phyloP scores from a whole-genome alignment of 2,329 filamentous ascomycete species.

The Aspergillus sp. region DNA sequence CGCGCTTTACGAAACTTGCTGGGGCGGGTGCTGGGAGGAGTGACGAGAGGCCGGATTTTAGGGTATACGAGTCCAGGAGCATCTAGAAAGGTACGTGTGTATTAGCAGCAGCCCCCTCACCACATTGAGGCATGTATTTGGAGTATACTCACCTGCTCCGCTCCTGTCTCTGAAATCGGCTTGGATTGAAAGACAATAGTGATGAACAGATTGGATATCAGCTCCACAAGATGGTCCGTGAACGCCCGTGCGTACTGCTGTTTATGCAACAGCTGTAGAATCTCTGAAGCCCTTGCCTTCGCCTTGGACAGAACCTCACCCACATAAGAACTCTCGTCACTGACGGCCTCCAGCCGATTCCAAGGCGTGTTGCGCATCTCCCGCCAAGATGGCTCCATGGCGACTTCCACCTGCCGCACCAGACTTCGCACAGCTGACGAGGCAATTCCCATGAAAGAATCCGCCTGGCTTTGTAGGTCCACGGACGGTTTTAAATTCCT shows the following conservation, averaged over 20 bases:
- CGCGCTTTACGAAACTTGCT: slow-evolving; percentile 70
- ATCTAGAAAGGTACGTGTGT: slow-evolving; percentile 49
- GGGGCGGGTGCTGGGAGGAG: slow-evolving; percentile 52
- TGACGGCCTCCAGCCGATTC: slow-evolving; percentile 86
- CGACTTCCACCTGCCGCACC: slow-evolving; percentile 72
- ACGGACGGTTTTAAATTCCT: slow-evolving; percentile 65
- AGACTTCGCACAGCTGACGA: slow-evolving; percentile 76
- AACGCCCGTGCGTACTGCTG: slow-evolving; percentile 91
- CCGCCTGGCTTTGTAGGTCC: slow-evolving; percentile 85
- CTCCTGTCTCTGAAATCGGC: slow-evolving; percentile 86
- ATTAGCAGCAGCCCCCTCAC: too few relatives aligned
- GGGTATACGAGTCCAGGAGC: slow-evolving; percentile 82
- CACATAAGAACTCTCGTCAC: slow-evolving; percentile 89
- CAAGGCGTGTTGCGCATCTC: slow-evolving; percentile 97
- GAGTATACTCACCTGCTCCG: slow-evolving; percentile 61
- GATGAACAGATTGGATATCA: slow-evolving; percentile 70
- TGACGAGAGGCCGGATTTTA: slow-evolving; percentile 42
- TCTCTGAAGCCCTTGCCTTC: slow-evolving; percentile 63
- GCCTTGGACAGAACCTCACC: slow-evolving; percentile 68
- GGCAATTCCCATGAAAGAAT: slow-evolving; percentile 91
- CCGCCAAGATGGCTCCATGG: slow-evolving; percentile 80
- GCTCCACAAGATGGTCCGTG: slow-evolving; percentile 90
- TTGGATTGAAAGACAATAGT: slow-evolving; percentile 78
- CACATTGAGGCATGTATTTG: neutral
- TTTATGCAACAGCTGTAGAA: slow-evolving; percentile 71